These are phyloP conservation scores for Aspergillus jensenii DNA, from an alignment of 2,329 filamentous ascomycete genomes.

Conservation along the genomic window DNA sequence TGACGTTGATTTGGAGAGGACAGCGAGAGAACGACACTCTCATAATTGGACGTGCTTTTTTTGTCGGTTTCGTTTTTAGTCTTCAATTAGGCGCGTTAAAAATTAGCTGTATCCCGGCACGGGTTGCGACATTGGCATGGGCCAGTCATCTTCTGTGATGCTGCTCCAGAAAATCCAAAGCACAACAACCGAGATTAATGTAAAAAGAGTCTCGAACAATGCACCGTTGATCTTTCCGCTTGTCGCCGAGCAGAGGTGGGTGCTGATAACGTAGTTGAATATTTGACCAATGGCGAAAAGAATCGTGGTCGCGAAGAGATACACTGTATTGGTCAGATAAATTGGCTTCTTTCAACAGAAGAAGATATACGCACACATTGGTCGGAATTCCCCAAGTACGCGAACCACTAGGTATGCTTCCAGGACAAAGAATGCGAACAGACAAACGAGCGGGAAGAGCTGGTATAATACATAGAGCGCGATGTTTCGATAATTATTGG, in stretches of 20 bases:
- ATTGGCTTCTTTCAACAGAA: background rate
- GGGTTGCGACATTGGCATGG: slow-evolving; percentile 48
- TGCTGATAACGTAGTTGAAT: slow-evolving; percentile 93
- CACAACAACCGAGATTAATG: slow-evolving; percentile 74
- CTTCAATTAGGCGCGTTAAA: background rate
- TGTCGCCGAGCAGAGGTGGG: slow-evolving; percentile 83
- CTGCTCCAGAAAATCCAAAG: slow-evolving; percentile 98
- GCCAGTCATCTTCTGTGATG: slow-evolving; percentile 99
- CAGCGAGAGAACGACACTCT: background rate
- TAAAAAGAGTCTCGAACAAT: slow-evolving; percentile 91
- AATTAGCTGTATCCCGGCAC: slow-evolving; percentile 31
- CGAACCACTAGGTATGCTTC: slow-evolving; percentile 81
- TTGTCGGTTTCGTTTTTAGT: background rate
- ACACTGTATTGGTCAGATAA: slow-evolving; percentile 53
- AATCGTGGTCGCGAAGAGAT: slow-evolving; percentile 70
- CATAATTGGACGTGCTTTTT: background rate
- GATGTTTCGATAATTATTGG: slow-evolving; percentile 66
- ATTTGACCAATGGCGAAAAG: slow-evolving; percentile 91
- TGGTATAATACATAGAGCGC: slow-evolving; percentile 94
- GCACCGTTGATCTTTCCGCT: slow-evolving; percentile 86
- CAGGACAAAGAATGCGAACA: slow-evolving; percentile 83
- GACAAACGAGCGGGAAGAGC: slow-evolving; percentile 80
- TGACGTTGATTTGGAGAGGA: background rate
- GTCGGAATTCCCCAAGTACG: slow-evolving; percentile 81
- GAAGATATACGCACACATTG: slow-evolving; percentile 66